Conservation (phyloP, 1,139 yeast genomes). For the Suhomyces bolitotheri region DNA sequence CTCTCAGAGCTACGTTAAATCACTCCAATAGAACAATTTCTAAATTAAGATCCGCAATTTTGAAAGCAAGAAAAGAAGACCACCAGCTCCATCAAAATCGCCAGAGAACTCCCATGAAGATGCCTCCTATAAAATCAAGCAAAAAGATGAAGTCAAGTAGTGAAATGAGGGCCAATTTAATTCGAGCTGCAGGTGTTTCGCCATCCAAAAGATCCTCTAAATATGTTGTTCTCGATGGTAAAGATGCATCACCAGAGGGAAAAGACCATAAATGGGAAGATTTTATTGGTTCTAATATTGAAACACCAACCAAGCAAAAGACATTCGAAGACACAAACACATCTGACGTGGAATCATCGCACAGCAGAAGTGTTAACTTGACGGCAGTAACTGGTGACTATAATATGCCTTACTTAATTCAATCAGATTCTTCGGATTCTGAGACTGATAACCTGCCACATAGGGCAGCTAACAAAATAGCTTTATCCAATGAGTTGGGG, state of each 20-base stretch:
- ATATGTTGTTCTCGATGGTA: constrained; percentile 31
- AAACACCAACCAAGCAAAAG: constrained; percentile 27
- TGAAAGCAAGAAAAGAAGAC: constrained; percentile 41
- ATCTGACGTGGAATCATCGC: constrained; percentile 25
- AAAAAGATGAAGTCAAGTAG: constrained; percentile 25
- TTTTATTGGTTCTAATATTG: constrained; percentile 34
- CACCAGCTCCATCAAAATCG: constrained; percentile 11
- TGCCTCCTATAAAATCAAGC: constrained; percentile 18
- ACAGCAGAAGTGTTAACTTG: constrained; percentile 15
- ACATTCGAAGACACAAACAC: constrained; percentile 12
- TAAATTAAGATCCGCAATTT: constrained; percentile 51
- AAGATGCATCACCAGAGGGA: constrained; percentile 13
- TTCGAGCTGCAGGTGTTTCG: constrained; percentile 23
- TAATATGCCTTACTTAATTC: constrained; percentile 29
- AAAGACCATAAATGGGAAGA: constrained; percentile 46
- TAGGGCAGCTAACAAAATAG: constrained; percentile 8
- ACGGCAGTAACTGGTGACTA: constrained; percentile 19
- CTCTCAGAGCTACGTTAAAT: constrained; percentile 62
- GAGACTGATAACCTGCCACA: constrained; percentile 18
- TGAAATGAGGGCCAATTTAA: constrained; percentile 17
- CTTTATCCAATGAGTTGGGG: constrained; percentile 27
- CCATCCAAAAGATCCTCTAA: constrained; percentile 41
- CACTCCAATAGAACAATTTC: constrained; percentile 65
- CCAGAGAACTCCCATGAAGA: constrained; percentile 16
- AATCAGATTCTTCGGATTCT: constrained; percentile 40